Conservation (phyloP, 148 eudicot species). For the Chenopodium formosanum region DNA sequence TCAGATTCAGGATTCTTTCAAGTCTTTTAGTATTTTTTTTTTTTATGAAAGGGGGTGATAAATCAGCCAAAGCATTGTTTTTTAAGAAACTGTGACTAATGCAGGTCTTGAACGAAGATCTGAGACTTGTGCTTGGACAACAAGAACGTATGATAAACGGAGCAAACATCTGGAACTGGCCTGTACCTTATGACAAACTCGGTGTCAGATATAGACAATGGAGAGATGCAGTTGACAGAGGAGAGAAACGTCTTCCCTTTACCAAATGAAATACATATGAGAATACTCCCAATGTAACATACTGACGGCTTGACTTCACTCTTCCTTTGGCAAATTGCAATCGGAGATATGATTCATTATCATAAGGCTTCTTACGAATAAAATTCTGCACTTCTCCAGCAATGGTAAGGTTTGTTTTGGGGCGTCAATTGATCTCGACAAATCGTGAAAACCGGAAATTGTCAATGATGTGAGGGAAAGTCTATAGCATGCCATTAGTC, state of each 20-base stretch:
- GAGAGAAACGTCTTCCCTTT: conserved; percentile 57
- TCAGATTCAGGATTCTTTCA: no score
- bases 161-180: conserved; percentile 85
- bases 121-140: conserved; percentile 84
- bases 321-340: neutral
- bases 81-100: neutral
- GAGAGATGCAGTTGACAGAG: conserved; percentile 80
- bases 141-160: conserved; percentile 91
- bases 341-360: neutral
- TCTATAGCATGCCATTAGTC: neutral
- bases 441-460: neutral
- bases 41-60: no score
- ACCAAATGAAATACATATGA: conserved; percentile 25
- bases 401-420: neutral
- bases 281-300: neutral
- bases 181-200: conserved; percentile 84
- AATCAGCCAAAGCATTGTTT: neutral
- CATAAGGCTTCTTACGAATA: neutral
- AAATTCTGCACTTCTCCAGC: neutral
- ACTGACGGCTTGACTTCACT: conserved; percentile 18
- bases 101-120: conserved; percentile 88
- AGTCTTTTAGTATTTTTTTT: no score
- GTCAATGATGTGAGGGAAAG: conserved; percentile 20
- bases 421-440: neutral
- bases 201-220: conserved; percentile 92